Base-by-base conservation (phyloP, 2,329 filamentous ascomycete genomes). In the Colletotrichum sp. region DNA sequence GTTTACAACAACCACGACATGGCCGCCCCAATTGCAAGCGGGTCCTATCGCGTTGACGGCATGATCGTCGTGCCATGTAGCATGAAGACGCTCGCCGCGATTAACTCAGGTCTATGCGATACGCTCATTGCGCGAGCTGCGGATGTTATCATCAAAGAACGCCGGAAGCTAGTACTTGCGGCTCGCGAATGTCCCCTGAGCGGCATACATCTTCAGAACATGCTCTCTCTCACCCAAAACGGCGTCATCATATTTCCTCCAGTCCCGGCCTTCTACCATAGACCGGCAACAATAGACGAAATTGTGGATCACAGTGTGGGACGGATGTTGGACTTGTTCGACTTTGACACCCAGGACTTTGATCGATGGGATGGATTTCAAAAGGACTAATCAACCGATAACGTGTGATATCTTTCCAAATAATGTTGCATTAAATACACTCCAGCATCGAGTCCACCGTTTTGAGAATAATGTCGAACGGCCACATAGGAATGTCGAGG, bases 11-110 rank as follows among this genome's bases (percentile, higher is more conserved):
- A 83, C 18, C 82, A 83, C 34, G 88, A 90, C 69, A 81, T 88
- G 78, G 82, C 87, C 0, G 88, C 88, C 0, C 84, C 86, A 0
- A 84, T 88, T 3, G 85, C 87, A 2, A 86, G 83, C 49, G 87
- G 88, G 1, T 88, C 86, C 0, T 89, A 86, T 79, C 82, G 80
- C 13, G 21, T 24, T 49, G 84, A 86, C 71, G 87, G 87, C 13
- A 90, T 90, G 88, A 86, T 89, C 18, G 79, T 89, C 3, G 84
- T 87, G 0, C 87, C 85, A 0, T 90, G 87, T 80, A 86, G 84
- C 68, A 87, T 89, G 85, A 89, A 89, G 79, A 89, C 87, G 2
- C 82, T 89, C 6, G 85, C 87, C 0, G 85, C 82, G 0, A 84
- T 89, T 8, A 79, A 82, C 21, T 78, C 81, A 2, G 88, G 87